These are phyloP conservation scores for Pichia cactophila DNA, from an alignment of 1,139 yeast species.

Conservation along the genomic window DNA sequence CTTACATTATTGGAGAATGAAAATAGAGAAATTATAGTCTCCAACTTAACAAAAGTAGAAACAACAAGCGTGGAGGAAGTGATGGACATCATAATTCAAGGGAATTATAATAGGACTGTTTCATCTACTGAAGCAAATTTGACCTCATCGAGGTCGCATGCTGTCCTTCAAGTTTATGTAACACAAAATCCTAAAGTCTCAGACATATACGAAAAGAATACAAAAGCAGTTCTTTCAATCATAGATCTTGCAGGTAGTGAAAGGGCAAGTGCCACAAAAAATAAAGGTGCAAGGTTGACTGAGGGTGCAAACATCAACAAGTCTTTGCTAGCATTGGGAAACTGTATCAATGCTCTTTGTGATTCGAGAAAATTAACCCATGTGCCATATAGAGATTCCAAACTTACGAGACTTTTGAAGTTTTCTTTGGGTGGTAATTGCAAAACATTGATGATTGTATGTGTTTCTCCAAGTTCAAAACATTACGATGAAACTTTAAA, in stretches of 20 bases:
- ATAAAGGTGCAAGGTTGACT: conserved; percentile 67
- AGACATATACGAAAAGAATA: conserved; percentile 58
- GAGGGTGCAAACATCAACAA: conserved; percentile 93
- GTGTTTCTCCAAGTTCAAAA: conserved; percentile 76
- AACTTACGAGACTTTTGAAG: conserved; percentile 74
- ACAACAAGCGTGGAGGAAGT: conserved; percentile 68
- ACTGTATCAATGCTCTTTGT: conserved; percentile 88
- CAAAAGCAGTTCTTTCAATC: conserved; percentile 73
- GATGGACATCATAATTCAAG: conserved; percentile 66
- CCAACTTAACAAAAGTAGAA: conserved; percentile 61
- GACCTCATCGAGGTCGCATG: conserved; percentile 87
- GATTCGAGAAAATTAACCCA: conserved; percentile 62
- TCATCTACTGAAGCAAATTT: conserved; percentile 90
- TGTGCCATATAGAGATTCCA: conserved; percentile 86
- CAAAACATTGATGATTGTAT: conserved; percentile 91
- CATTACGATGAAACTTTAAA: conserved; percentile 91
- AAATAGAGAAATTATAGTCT: conserved; percentile 58
- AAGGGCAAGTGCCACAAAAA: conserved; percentile 82
- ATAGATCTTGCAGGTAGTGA: conserved; percentile 95
- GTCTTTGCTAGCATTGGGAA: conserved; percentile 82
- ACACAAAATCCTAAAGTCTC: conserved; percentile 49
- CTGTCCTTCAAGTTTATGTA: conserved; percentile 77
- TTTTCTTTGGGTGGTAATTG: conserved; percentile 94
- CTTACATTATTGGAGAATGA: conserved; percentile 68
- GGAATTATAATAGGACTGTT: conserved; percentile 70